Evolutionary conservation across 495 filamentous ascomycete species (phyloP), one percentile per base, ranked within the genome.

Genomic region (Talaromyces ruber): DNA sequence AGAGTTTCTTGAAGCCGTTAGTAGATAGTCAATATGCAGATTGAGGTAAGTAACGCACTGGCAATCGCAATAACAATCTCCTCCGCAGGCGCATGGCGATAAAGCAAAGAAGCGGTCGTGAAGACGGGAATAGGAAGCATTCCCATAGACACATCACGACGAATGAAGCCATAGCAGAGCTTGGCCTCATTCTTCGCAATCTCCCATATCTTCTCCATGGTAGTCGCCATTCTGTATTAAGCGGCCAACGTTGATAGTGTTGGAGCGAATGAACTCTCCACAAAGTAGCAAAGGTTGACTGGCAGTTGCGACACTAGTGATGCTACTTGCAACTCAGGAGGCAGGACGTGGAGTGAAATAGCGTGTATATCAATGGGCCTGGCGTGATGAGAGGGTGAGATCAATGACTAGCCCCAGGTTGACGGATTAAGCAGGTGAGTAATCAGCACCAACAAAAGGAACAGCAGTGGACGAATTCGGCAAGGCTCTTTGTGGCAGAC

Each of bases 161-260:
- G 59, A n/a, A 60, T 60, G 43, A 60, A 60, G 9, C 59, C 59
- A 5, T 32, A 60, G 45, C 59, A 60, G 5, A 60, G 25, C n/a
- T 22, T 50, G 9, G 28, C 59, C 28, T 60, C 59, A 39, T 60
- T 45, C 52, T 50, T 51, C 7, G 28, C 39, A 21, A 60, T 39
- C 22, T 37, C 59, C 59, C 59, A 60, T 4, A 60, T 9, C 14
- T 47, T 51, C 16, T 47, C 43, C 59, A 60, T 60, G 6, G 26
- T 28, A 26, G 51, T 54, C 22, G 51, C 51, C 51, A 54, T 54
- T 25, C 51, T 28, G n/a, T 47, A 21, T 16, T 39, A 39, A 39
- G 9, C 14, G 34, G 34, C 34, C 34, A 39, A 39, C 12, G 4
- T 29, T 39, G 34, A 39, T 14, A 39, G 16, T 39, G 34, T 14